These are phyloP conservation scores for Aquanectria penicillioides DNA, from an alignment of 2,329 filamentous ascomycete species.

Conservation along the genomic window DNA sequence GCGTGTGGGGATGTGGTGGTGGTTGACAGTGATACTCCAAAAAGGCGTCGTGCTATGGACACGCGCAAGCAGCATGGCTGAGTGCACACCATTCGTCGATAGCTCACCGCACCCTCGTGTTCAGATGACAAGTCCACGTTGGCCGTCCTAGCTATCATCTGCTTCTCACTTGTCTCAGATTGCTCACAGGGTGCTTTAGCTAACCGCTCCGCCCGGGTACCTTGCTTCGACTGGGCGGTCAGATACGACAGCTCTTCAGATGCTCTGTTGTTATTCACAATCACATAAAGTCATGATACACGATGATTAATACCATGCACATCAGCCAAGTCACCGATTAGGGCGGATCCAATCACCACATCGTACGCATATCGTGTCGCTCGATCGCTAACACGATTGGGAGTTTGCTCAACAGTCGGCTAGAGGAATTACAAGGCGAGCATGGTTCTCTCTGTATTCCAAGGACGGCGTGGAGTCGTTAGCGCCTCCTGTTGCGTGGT, in stretches of 20 bases:
- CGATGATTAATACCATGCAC: slow-evolving; percentile 10
- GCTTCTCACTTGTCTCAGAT: no score
- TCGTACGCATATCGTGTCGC: slow-evolving; percentile 9
- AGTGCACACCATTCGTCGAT: background rate
- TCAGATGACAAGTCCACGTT: slow-evolving; percentile 8
- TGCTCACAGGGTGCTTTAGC: no score
- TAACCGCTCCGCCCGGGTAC: no score
- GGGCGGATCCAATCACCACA: slow-evolving; percentile 17
- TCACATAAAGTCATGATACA: no score
- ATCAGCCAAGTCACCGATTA: slow-evolving; percentile 1
- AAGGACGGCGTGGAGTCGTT: background rate
- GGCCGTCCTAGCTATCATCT: background rate
- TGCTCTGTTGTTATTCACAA: background rate
- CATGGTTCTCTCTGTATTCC: background rate
- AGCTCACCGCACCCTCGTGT: slow-evolving; percentile 17
- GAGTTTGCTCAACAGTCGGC: slow-evolving; percentile 6
- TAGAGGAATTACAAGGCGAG: slow-evolving; percentile 2
- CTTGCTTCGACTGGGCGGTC: no score
- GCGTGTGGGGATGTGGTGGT: slow-evolving; percentile 8
- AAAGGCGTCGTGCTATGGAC: background rate
- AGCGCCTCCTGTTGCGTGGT: no score
- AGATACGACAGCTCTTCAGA: no score
- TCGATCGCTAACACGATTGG: slow-evolving; percentile 7
- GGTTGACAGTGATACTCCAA: background rate
- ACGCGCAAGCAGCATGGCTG: background rate